Percentiles rank a stretch among this genome's conserved stretches.
These are phyloP conservation scores for Penicillium tannophilum DNA, from an alignment of 495 filamentous ascomycete species.

Conservation along the genomic window DNA sequence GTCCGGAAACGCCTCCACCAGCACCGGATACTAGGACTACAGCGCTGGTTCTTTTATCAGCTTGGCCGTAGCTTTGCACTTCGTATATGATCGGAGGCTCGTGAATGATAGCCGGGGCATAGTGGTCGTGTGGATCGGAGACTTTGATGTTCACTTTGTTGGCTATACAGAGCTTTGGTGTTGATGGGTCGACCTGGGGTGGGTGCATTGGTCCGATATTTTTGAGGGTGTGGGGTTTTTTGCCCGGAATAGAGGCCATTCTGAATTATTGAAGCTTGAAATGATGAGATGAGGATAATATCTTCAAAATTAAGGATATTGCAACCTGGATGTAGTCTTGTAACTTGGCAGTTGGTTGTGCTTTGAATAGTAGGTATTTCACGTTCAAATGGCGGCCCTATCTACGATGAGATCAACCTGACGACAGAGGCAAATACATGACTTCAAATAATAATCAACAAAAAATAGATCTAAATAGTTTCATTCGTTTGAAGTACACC, in stretches of 20 bases:
- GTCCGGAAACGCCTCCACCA: slow-evolving; percentile 48
- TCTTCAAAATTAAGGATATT: too few relatives aligned
- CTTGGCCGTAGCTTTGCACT: slow-evolving; percentile 15
- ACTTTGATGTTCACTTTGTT: slow-evolving; percentile 26
- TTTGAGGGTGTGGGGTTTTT: slow-evolving; percentile 7
- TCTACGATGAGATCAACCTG: not conserved
- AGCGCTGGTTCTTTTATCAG: slow-evolving; percentile 27
- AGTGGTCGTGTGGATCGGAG: slow-evolving; percentile 29
- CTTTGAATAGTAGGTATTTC: not conserved
- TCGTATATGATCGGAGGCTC: slow-evolving; percentile 14
- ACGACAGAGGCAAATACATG: not conserved
- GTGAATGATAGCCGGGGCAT: slow-evolving; percentile 31
- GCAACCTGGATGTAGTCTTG: not conserved
- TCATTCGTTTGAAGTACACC: not conserved
- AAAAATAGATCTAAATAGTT: not conserved
- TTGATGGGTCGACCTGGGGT: slow-evolving; percentile 16
- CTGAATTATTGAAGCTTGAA: too few relatives aligned
- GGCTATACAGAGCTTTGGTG: slow-evolving; percentile 26
- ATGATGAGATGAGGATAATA: too few relatives aligned
- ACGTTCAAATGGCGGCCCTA: not conserved
- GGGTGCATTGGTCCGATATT: slow-evolving; percentile 33
- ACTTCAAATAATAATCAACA: too few relatives aligned
- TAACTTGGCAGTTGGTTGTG: not conserved
- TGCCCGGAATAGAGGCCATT: not conserved
- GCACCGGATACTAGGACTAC: slow-evolving; percentile 47